These are phyloP conservation scores for Apiospora kogelbergensis DNA, from an alignment of 2,329 filamentous ascomycete species.

Conservation along the genomic window DNA sequence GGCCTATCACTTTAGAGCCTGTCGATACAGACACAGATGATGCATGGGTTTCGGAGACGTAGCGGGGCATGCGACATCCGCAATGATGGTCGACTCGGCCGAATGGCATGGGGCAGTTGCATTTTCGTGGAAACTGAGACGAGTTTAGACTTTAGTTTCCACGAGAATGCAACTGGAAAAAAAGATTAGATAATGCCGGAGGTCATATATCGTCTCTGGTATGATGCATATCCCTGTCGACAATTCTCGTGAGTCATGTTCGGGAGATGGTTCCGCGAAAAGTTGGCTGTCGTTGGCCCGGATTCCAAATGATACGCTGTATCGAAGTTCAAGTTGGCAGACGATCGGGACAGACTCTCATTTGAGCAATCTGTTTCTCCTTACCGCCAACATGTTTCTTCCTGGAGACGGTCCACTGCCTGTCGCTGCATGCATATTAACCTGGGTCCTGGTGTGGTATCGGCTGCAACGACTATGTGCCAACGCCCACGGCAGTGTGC, in stretches of 20 bases:
- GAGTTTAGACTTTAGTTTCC: background rate
- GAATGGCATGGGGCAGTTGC: background rate
- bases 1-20: no score
- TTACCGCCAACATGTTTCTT: no score
- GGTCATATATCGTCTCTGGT: background rate
- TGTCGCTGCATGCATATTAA: background rate
- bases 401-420: background rate
- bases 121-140: background rate
- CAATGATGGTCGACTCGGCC: background rate
- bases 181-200: background rate
- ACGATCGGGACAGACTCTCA: no score
- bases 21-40: no score
- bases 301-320: background rate
- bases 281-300: background rate
- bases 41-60: background rate
- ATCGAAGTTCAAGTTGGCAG: background rate
- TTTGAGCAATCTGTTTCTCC: background rate
- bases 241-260: background rate
- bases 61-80: background rate
- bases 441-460: background rate
- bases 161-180: no score
- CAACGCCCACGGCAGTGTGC: background rate
- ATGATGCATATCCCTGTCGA: background rate
- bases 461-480: background rate
- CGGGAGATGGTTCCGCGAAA: background rate